Evolutionary conservation across 495 filamentous ascomycete genomes (phyloP).

Genomic region (Venustampulla echinocandica): DNA sequence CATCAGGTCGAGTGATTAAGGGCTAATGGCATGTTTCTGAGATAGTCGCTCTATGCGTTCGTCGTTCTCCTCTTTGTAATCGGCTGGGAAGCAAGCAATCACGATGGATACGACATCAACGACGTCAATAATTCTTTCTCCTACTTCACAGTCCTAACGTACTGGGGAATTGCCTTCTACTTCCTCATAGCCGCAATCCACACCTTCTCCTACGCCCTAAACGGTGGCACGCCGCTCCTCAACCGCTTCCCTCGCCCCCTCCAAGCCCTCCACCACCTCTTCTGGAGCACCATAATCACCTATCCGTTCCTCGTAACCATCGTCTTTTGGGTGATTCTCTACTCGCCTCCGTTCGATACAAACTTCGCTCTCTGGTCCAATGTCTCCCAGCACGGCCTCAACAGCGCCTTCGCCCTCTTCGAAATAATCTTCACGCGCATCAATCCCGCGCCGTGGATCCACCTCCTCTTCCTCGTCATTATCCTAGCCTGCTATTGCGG

Average conservation of each 20-base stretch:
- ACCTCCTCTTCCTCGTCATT: conserved; percentile 48
- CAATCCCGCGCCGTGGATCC: conserved; percentile 46
- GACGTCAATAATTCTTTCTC: conserved; percentile 49
- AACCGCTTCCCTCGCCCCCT: conserved; percentile 50
- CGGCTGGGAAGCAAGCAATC: conserved; percentile 42
- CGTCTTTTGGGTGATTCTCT: conserved; percentile 55
- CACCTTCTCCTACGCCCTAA: conserved; percentile 54
- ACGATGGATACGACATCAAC: conserved; percentile 18
- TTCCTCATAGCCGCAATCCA: conserved; percentile 54
- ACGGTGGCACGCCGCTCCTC: conserved; percentile 47
- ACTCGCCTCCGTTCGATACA: conserved; percentile 42
- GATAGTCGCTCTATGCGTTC: conserved; percentile 63
- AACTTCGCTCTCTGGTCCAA: conserved; percentile 57
- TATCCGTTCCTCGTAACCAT: conserved; percentile 63
- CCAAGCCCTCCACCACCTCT: conserved; percentile 55
- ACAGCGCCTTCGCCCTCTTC: conserved; percentile 59
- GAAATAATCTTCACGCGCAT: conserved; percentile 62
- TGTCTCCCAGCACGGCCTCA: conserved; percentile 66
- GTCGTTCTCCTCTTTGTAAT: conserved; percentile 60
- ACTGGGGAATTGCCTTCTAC: conserved; percentile 78
- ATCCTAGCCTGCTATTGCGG: conserved; percentile 62
- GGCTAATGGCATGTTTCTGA: too few relatives aligned
- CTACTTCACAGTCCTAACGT: conserved; percentile 72
- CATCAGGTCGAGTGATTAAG: background rate
- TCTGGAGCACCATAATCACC: conserved; percentile 57